Percentiles rank a stretch among this genome's conserved stretches.
Evolutionary conservation across 2,329 filamentous ascomycete genomes (phyloP).

Genomic region (Trichoderma citrinoviride): DNA sequence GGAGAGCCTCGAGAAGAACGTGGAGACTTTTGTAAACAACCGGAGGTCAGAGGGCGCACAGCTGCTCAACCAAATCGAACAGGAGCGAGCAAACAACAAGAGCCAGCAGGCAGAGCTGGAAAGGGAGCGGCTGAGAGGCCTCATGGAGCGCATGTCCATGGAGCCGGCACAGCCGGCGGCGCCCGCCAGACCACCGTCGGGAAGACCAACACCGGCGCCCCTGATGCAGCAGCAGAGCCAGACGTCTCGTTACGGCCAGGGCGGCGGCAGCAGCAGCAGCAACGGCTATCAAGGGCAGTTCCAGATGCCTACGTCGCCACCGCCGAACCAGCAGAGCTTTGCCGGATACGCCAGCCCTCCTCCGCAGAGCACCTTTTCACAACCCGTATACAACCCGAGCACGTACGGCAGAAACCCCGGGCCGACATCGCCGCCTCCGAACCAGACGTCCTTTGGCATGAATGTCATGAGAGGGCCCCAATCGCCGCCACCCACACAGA

Average conservation of each 20-base stretch:
- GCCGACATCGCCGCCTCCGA: slow-evolving; percentile 61
- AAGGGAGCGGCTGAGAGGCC: slow-evolving; percentile 77
- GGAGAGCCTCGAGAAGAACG: slow-evolving; percentile 88
- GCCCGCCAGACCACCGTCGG: slow-evolving; percentile 22
- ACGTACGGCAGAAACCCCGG: slow-evolving; percentile 57
- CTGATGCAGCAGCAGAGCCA: slow-evolving; percentile 48
- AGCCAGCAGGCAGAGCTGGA: slow-evolving; percentile 70
- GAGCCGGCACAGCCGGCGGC: slow-evolving; percentile 50
- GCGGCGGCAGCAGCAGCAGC: neutral
- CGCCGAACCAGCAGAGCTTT: slow-evolving; percentile 49
- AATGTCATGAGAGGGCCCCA: slow-evolving; percentile 41
- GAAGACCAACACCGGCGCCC: slow-evolving; percentile 39
- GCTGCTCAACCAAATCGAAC: slow-evolving; percentile 83
- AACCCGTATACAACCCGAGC: slow-evolving; percentile 57
- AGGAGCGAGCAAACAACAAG: slow-evolving; percentile 64
- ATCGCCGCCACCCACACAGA: slow-evolving; percentile 60
- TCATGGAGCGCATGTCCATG: slow-evolving; percentile 96
- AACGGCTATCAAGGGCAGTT: slow-evolving; percentile 57
- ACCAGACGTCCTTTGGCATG: slow-evolving; percentile 52
- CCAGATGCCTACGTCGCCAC: slow-evolving; percentile 56
- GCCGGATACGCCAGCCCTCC: slow-evolving; percentile 43
- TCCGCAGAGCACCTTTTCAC: slow-evolving; percentile 46
- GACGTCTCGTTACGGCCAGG: slow-evolving; percentile 50
- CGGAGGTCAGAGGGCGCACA: slow-evolving; percentile 86
- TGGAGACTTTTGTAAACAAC: slow-evolving; percentile 96